phyloP scores from a whole-genome alignment of 306 rosid genomes.

The Sicyos edulis region DNA sequence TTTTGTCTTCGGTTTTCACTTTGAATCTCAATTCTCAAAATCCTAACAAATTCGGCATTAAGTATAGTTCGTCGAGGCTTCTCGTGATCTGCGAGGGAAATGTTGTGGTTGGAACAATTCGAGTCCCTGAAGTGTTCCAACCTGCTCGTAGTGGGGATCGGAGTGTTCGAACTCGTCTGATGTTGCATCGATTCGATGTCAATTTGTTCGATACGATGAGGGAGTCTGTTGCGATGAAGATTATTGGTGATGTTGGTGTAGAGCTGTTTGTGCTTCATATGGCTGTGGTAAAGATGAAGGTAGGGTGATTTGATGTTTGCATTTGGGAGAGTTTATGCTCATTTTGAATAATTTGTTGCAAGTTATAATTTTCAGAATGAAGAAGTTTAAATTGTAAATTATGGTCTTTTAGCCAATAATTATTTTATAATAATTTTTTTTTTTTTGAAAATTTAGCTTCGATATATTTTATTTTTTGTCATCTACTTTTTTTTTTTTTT shows the following conservation, averaged over 20 bases:
- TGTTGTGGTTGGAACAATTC: constrained; percentile 13
- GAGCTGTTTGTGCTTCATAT: constrained; percentile 9
- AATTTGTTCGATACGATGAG: background rate
- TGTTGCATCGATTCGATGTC: background rate
- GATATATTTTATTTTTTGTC: too few relatives aligned
- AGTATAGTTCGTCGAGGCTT: constrained; percentile 6
- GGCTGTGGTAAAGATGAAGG: background rate
- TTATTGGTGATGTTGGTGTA: constrained; percentile 1
- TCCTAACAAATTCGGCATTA: constrained; percentile 15
- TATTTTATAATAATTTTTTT: too few relatives aligned
- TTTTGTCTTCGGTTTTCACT: constrained; percentile 16
- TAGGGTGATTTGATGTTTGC: background rate
- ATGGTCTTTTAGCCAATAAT: background rate
- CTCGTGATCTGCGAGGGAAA: constrained; percentile 10
- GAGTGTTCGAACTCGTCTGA: constrained; percentile 3
- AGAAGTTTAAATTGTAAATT: background rate
- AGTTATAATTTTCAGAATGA: background rate
- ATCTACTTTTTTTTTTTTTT: too few relatives aligned
- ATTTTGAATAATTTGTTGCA: background rate
- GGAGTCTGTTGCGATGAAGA: background rate
- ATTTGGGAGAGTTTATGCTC: background rate
- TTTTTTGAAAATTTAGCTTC: too few relatives aligned
- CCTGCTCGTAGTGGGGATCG: constrained; percentile 3
- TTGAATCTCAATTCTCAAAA: constrained; percentile 9
- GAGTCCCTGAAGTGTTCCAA: constrained; percentile 3